Base-by-base conservation (phyloP, 1,139 yeast species). In the Saccharomycopsis crataegensis region DNA sequence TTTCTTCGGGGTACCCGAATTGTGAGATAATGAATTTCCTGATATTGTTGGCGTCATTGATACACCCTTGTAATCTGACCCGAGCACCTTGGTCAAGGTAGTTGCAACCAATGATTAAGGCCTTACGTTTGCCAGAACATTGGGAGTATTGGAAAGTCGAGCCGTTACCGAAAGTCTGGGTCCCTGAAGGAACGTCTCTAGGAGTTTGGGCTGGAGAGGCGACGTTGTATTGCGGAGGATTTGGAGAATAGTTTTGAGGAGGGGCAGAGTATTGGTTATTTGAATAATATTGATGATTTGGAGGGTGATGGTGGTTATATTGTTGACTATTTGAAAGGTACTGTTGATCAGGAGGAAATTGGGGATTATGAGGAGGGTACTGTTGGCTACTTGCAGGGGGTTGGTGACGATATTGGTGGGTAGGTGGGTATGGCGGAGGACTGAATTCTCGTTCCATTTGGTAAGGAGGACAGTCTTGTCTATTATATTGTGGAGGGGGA, bases 31-130 rank as follows among this genome's bases (percentile, higher is more conserved):
- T 68, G 60, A 76, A 79, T 46, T 62, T 62, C 60, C 73, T 69
- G 78, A 79, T 76, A 64, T 77, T 79, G 61, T 73, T 70, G 46
- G 76, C 82, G 65, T 80, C 86, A 63, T 86, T 86, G 66, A 86
- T 82, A 65, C 93, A 85, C 1, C 94, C 94, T 50, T 79, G 70
- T 57, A 86, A 72, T 58, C 75, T 79, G 65, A 79, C 80, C 12
- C 48, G 11, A 5, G 31, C 14, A 48, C 66, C 69, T 33, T 79
- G 66, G 22, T 89, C 88, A 60, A 77, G 70, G 66, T 86, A 86
- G 68, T 86, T 86, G 70, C 84, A 82, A 3, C 94, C 94, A 48
- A 86, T 73, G 57, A 85, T 67, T 54, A 86, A 68, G 1, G 93
- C 94, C 70, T 85, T 86, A 60, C 79, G 77, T 46, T 71, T 68